Evolutionary conservation across 345 rosid species (phyloP).

Genomic region (Lagerstroemia speciosa): DNA sequence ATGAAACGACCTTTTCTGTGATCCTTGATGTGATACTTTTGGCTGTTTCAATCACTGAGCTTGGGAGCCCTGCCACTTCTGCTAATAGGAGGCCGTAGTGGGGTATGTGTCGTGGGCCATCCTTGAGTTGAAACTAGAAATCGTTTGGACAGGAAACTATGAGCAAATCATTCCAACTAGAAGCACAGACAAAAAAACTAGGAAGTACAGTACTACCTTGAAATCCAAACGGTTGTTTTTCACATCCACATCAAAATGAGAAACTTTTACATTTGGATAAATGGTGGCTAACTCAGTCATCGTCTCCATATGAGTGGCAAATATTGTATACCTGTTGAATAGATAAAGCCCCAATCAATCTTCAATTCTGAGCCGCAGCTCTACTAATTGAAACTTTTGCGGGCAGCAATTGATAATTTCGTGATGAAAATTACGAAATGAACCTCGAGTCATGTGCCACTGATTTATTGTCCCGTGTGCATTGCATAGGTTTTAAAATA

Average conservation of each 20-base stretch:
- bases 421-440: not conserved
- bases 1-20: slow-evolving; percentile 42
- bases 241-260: slow-evolving; percentile 67
- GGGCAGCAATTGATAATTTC: not conserved
- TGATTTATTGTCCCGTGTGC: too few species aligned
- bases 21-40: slow-evolving; percentile 57
- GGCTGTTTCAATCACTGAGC: slow-evolving; percentile 73
- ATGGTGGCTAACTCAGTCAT: slow-evolving; percentile 71
- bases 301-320: slow-evolving; percentile 87
- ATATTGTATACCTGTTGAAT: slow-evolving; percentile 66
- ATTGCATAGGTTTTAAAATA: too few species aligned
- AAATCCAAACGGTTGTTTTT: slow-evolving; percentile 73
- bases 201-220: slow-evolving; percentile 37
- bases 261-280: slow-evolving; percentile 76
- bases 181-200: not conserved
- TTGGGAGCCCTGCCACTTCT: slow-evolving; percentile 79
- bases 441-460: not conserved
- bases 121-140: slow-evolving; percentile 65
- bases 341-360: not conserved
- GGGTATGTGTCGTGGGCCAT: slow-evolving; percentile 65
- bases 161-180: slow-evolving; percentile 5
- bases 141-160: not conserved
- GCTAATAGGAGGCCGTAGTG: slow-evolving; percentile 85
- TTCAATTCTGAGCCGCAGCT: not conserved
- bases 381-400: not conserved